phyloP scores from a whole-genome alignment of 768 basidiomycete species.

The Melanogaster broomeanus region DNA sequence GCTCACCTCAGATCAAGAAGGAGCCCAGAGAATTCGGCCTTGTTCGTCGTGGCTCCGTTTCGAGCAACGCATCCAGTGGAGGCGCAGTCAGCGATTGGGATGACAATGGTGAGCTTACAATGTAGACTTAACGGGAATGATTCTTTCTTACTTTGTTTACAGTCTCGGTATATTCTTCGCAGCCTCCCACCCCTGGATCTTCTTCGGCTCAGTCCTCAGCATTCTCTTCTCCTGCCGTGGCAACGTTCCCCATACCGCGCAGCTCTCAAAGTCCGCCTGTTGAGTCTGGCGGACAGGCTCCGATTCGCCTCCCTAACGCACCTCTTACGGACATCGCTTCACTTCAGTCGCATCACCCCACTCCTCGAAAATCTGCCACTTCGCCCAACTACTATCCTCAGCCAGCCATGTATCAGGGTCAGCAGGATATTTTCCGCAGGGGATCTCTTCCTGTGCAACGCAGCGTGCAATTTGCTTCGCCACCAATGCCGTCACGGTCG shows the following conservation, averaged over 20 bases:
- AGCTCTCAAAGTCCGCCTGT: conserved; percentile 49
- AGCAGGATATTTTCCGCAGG: conserved; percentile 31
- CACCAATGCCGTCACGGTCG: conserved; percentile 31
- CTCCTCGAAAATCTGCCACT: conserved; percentile 35
- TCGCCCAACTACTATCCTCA: conserved; percentile 36
- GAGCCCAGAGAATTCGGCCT: conserved; percentile 57
- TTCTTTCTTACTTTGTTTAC: not conserved
- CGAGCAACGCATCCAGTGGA: conserved; percentile 51
- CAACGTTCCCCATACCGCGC: conserved; percentile 62
- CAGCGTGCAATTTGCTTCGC: conserved; percentile 29
- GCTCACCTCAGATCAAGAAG: conserved; percentile 56
- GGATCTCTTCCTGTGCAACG: conserved; percentile 33
- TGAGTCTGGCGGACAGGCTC: conserved; percentile 46
- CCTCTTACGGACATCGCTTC: conserved; percentile 72
- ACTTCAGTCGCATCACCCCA: conserved; percentile 36
- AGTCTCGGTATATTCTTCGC: conserved; percentile 36
- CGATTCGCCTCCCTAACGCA: conserved; percentile 72
- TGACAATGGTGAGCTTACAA: conserved; percentile 60
- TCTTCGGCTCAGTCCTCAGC: conserved; percentile 62
- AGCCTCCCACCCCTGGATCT: conserved; percentile 39
- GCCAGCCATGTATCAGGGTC: conserved; percentile 27
- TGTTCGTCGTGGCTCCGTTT: conserved; percentile 62
- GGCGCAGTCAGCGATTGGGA: conserved; percentile 76
- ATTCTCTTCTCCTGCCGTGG: conserved; percentile 63
- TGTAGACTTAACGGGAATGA: not conserved